Base-by-base conservation (phyloP, 2,329 filamentous ascomycete species). In the Aureobasidium lini region DNA sequence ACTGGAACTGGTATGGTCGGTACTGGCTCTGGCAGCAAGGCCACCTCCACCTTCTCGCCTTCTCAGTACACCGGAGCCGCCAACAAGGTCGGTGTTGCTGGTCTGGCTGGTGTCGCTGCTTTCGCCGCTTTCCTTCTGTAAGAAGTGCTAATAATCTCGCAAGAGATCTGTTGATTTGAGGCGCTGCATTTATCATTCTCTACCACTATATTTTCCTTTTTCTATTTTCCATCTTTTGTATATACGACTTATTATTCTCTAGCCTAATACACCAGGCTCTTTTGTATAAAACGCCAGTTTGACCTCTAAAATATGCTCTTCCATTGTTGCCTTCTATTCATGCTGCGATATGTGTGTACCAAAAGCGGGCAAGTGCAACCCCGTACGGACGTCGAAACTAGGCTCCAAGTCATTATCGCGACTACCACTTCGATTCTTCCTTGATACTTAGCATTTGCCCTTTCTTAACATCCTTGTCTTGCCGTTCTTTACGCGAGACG, bases 81-180 rank as follows among this genome's bases (percentile, higher is more conserved):
- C 50, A 56, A 37, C 59, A 54, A 56, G 48, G 59, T 43, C 36
- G 37, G 37, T 29, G 50, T 36, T 36, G 59, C 48, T 43, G 50
- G 56, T 37, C 39, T 59, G 28, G 56, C 50, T 32, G 59, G 59
- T 52, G 34, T 49, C 11, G 59, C 44, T 16, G 59, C 59, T 39
- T 39, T 60, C 23, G 49, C 44, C 16, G 59, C 50, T 57, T 57
- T 60, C 50, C 49, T 57, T 54, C 15, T 60, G 18, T 60, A 60
- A 56, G 42, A 8, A 39, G 40, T 40, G n/a, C 37, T 46, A 42
- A 50, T 44, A 34, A 60, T 46, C 23, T 36, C 16, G 23, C 32
- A 29, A 13, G n/a, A 57, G 40, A 28, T 31, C 29, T 40, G 54
- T 31, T 18, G 54, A 40, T 54, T 40, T 47, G 48, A 60, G 47